Conservation (phyloP, 2,329 filamentous ascomycete species). For the Pseudocercospora macadamiae region DNA sequence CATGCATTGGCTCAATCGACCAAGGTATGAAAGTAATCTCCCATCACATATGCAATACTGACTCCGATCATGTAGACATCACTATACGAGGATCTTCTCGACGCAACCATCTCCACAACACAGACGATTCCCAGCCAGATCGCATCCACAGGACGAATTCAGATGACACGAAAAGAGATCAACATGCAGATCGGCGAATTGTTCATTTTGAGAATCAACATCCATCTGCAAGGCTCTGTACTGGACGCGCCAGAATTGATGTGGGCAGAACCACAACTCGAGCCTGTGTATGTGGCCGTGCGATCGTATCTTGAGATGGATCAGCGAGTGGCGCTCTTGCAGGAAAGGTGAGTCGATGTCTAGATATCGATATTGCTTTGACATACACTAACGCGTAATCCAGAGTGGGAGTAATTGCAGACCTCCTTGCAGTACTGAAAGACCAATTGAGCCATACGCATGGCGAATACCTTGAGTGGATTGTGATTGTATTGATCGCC, state of each 20-base stretch:
- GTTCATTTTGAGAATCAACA: conserved; percentile 96
- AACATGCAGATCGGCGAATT: conserved; percentile 99
- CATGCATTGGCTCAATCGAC: conserved; percentile 95
- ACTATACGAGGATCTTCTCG: conserved; percentile 92
- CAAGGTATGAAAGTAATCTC: conserved; percentile 60
- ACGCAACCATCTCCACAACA: conserved; percentile 88
- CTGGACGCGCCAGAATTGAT: conserved; percentile 96
- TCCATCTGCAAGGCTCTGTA: conserved; percentile 94
- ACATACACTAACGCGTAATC: background rate
- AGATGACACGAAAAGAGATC: conserved; percentile 84
- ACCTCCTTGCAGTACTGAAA: conserved; percentile 88
- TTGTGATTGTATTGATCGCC: conserved; percentile 90
- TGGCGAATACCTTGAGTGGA: conserved; percentile 62
- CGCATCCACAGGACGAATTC: conserved; percentile 87
- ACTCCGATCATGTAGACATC: conserved; percentile 66
- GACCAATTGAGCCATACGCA: conserved; percentile 94
- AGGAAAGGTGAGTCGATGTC: conserved; percentile 61
- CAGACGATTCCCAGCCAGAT: conserved; percentile 94
- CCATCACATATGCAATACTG: background rate
- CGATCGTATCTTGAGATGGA: conserved; percentile 98
- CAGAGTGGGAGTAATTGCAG: conserved; percentile 81
- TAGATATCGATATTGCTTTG: background rate
- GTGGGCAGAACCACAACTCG: conserved; percentile 96
- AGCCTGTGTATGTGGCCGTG: conserved; percentile 94
- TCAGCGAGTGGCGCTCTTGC: conserved; percentile 85